Evolutionary conservation across 768 basidiomycete genomes (phyloP), one percentile per base, ranked within the genome.

Genomic region (Trametes villosa): DNA sequence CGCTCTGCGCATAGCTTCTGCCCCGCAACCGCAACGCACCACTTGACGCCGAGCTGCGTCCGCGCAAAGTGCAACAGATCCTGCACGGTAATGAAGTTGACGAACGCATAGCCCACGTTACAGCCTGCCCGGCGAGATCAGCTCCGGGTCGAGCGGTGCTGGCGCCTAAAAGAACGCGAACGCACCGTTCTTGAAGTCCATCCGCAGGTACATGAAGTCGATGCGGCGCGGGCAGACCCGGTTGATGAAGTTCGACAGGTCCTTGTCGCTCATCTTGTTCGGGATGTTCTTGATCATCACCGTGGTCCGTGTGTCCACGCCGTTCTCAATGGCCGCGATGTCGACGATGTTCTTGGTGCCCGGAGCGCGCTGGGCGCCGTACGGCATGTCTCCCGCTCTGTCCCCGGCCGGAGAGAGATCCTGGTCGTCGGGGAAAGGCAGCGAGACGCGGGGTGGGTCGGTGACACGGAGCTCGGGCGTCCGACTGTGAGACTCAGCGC

Each of bases 201-300:
- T 92, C 65, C 91, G 77, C 64, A 96, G 74, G 76, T 96, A 96
- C 65, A 96, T 78, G 71, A 95, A 94, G 74, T 95, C 94, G 61
- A 91, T 89, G 56, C 80, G 80, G 41, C 89, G 79, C n/a, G 86
- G 84, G 71, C 88, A 90, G 26, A 91, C 90, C 62, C 84, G 81
- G 51, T 75, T 81, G 62, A 91, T 91, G 67, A 84, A 93, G 38
- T 75, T 73, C 59, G 86, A 78, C 67, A 92, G 70, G 64, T 92
- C 89, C 68, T 78, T 81, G 73, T 92, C 89, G 62, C 80, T 88
- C 89, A 92, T 91, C 74, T 94, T 94, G 75, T 95, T 96, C 3
- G 94, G 94, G 45, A 96, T 91, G 68, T 96, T 96, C 76, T 94
- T 93, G 63, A 92, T 86, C 90, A 92, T 93, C 48, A 93, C 86